A percentile compares a stretch with the other conserved stretches of the same genome.
Evolutionary conservation across 2,329 filamentous ascomycete genomes (phyloP).

Genomic region (Neofusicoccum umdonicola): DNA sequence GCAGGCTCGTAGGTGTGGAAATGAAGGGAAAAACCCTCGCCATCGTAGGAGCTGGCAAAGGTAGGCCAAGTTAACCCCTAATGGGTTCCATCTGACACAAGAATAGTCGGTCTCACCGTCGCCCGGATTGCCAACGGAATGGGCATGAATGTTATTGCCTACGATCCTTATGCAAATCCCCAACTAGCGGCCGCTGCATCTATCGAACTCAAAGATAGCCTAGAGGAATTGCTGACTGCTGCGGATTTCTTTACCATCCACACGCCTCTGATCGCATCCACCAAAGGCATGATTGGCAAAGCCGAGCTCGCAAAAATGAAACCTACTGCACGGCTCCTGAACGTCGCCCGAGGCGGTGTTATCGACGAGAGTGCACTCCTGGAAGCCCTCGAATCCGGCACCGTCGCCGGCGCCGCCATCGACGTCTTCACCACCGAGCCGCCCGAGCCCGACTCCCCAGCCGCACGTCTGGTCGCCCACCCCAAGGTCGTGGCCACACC

Average conservation of each 20-base stretch:
- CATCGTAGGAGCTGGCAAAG: constrained; percentile 78
- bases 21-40: constrained; percentile 74
- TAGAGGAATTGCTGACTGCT: constrained; percentile 61
- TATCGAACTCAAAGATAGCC: constrained; percentile 59
- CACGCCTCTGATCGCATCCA: constrained; percentile 75
- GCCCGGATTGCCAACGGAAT: constrained; percentile 75
- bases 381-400: constrained; percentile 65
- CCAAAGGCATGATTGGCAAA: constrained; percentile 68
- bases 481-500: constrained; percentile 74
- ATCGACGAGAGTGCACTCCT: constrained; percentile 74
- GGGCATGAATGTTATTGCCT: constrained; percentile 71
- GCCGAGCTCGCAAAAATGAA: constrained; percentile 71
- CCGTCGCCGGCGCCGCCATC: constrained; percentile 72
- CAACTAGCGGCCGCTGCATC: constrained; percentile 68
- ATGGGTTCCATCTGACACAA: not conserved
- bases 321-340: constrained; percentile 68
- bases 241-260: constrained; percentile 80
- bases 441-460: constrained; percentile 57
- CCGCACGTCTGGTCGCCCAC: constrained; percentile 64
- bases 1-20: constrained; percentile 72
- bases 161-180: constrained; percentile 74
- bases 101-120: constrained; percentile 70
- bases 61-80: constrained; percentile 28
- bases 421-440: constrained; percentile 80
- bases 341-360: constrained; percentile 76